These are phyloP conservation scores for Polytrichum formosum DNA, from an alignment of 225 moss, liverwort and hornwort genomes.

Conservation along the genomic window DNA sequence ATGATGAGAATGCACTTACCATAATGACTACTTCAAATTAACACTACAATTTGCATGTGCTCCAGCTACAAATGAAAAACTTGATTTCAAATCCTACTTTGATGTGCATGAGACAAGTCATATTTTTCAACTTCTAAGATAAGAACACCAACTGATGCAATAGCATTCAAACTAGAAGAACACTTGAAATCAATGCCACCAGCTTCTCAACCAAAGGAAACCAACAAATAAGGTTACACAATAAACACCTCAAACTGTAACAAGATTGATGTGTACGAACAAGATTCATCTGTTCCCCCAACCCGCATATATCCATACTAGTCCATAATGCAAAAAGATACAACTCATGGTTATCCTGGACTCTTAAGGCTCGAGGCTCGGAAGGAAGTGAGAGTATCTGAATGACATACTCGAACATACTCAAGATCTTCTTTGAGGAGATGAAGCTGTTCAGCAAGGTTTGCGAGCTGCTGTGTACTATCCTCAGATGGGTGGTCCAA, in stretches of 20 bases:
- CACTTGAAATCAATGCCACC: neutral
- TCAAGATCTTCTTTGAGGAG: slow-evolving; percentile 96
- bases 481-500: slow-evolving; percentile 64
- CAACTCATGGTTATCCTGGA: too few species aligned
- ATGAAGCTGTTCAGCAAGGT: slow-evolving; percentile 67
- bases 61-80: neutral
- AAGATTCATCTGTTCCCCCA: too few species aligned
- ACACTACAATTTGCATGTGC: too few species aligned
- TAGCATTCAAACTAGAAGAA: neutral
- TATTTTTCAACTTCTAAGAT: neutral
- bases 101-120: too few species aligned
- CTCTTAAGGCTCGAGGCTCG: too few species aligned
- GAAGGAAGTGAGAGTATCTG: neutral
- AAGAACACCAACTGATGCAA: neutral
- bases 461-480: slow-evolving; percentile 37
- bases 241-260: too few species aligned
- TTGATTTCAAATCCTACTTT: too few species aligned
- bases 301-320: too few species aligned
- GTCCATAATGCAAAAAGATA: too few species aligned
- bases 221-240: neutral
- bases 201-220: neutral
- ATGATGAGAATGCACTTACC: too few species aligned
- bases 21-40: too few species aligned
- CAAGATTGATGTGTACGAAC: too few species aligned
- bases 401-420: slow-evolving; percentile 78